Evolutionary conservation across 1,139 yeast genomes (phyloP).

Genomic region (Kodamaea derodonti): DNA sequence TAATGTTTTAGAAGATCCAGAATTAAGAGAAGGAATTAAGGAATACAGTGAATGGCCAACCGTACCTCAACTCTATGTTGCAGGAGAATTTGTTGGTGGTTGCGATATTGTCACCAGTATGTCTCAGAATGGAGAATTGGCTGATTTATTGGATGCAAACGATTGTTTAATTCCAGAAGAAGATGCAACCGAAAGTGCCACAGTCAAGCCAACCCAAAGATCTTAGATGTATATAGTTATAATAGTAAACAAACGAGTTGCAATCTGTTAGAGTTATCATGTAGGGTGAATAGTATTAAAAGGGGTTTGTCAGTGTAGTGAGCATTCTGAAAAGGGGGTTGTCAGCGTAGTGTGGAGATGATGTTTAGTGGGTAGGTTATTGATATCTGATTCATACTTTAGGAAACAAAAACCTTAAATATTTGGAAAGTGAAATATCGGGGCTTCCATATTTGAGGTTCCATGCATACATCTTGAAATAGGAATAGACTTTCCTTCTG

Average conservation of each 20-base stretch:
- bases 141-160: constrained; percentile 75
- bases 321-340: too few species aligned
- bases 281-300: too few species aligned
- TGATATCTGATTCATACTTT: too few species aligned
- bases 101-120: constrained; percentile 91
- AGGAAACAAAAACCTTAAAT: too few species aligned
- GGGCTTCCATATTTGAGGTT: too few species aligned
- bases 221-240: constrained; percentile 10
- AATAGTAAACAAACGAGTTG: constrained; percentile 1
- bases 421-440: too few species aligned
- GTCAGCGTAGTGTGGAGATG: too few species aligned
- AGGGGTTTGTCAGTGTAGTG: too few species aligned
- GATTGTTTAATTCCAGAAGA: constrained; percentile 80
- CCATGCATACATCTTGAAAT: too few species aligned
- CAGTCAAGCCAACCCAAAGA: constrained; percentile 40
- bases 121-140: constrained; percentile 91
- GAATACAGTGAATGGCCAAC: constrained; percentile 97
- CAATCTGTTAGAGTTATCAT: constrained; percentile 1
- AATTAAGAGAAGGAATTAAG: constrained; percentile 88
- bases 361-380: too few species aligned
- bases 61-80: constrained; percentile 68
- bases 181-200: constrained; percentile 30
- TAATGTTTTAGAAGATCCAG: constrained; percentile 92
- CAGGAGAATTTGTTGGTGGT: constrained; percentile 91
- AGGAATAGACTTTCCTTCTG: too few species aligned